phyloP scores from a whole-genome alignment of 2,329 filamentous ascomycete genomes.

The Diaporthe sp. region DNA sequence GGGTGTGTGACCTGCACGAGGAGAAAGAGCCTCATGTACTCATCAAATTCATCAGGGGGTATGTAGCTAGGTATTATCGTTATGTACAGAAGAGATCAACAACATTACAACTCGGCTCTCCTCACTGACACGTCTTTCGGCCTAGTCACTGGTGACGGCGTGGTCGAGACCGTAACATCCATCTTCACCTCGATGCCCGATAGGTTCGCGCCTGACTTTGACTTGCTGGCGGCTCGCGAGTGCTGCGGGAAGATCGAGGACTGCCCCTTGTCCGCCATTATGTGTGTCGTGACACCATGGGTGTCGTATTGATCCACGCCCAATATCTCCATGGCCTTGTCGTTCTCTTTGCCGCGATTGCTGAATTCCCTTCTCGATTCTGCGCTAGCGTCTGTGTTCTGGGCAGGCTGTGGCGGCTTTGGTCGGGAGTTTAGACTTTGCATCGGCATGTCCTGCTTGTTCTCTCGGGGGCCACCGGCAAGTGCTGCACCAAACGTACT shows the following conservation, averaged over 20 bases:
- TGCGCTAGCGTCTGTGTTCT: neutral
- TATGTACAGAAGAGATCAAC: neutral
- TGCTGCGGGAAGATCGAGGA: constrained; percentile 26
- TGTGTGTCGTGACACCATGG: constrained; percentile 34
- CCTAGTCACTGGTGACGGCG: neutral
- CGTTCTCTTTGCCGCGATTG: constrained; percentile 22
- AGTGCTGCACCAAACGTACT: constrained; percentile 10
- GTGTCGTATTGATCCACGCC: constrained; percentile 17
- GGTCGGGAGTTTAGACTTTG: constrained; percentile 7
- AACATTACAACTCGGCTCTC: neutral
- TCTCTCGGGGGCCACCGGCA: neutral
- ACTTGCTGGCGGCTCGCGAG: neutral
- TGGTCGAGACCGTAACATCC: constrained; percentile 35
- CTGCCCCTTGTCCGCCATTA: constrained; percentile 22
- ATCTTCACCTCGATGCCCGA: constrained; percentile 37
- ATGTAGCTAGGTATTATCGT: constrained; percentile 16
- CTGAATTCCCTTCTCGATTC: neutral
- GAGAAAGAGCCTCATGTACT: constrained; percentile 8
- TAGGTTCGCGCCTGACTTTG: neutral
- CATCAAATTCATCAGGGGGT: constrained; percentile 9
- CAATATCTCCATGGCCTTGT: constrained; percentile 27
- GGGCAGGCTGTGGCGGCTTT: neutral
- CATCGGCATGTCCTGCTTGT: constrained; percentile 18
- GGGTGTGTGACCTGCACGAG: constrained; percentile 1
- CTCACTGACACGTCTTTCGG: constrained; percentile 15